These are phyloP conservation scores for Scutellaria barbata DNA, from an alignment of 257 asterid species.

Conservation along the genomic window DNA sequence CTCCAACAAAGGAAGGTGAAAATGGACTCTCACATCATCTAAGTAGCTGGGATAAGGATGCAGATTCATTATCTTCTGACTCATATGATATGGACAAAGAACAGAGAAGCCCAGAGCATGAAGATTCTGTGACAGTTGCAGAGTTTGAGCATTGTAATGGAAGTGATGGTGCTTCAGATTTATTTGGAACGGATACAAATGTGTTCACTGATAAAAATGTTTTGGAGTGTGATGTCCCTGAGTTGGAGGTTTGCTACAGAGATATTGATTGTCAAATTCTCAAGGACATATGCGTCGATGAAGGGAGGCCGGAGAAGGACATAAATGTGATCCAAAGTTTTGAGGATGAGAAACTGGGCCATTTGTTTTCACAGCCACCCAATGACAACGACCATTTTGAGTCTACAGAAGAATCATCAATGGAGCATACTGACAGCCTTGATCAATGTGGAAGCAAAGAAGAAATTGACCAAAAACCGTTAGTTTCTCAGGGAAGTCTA, in stretches of 20 bases:
- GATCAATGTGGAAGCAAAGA: conserved; percentile 39
- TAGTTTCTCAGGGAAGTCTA: conserved; percentile 30
- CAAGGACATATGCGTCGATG: conserved; percentile 86
- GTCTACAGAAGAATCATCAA: conserved; percentile 30
- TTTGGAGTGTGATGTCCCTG: conserved; percentile 56
- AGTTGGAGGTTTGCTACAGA: conserved; percentile 59
- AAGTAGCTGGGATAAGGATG: conserved; percentile 40
- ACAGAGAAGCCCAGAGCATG: conserved; percentile 40
- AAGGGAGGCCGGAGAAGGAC: conserved; percentile 57
- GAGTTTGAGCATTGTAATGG: conserved; percentile 31
- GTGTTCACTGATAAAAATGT: conserved; percentile 57
- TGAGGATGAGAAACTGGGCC: conserved; percentile 41
- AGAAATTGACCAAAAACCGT: conserved; percentile 32
- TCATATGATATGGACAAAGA: conserved; percentile 38
- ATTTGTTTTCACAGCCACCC: conserved; percentile 35
- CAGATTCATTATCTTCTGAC: conserved; percentile 44
- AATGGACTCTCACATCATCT: conserved; percentile 33
- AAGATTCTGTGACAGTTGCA: conserved; percentile 36
- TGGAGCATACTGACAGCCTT: conserved; percentile 30
- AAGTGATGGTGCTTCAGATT: conserved; percentile 39
- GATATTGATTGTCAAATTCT: conserved; percentile 49
- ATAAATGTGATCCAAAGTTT: conserved; percentile 40
- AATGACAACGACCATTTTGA: conserved; percentile 31
- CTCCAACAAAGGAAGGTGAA: conserved; percentile 37
- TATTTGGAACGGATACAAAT: conserved; percentile 34